Evolutionary conservation across 1,284 basidiomycete genomes (phyloP).

Genomic region (Microbotryum lychnidis-dioicae): DNA sequence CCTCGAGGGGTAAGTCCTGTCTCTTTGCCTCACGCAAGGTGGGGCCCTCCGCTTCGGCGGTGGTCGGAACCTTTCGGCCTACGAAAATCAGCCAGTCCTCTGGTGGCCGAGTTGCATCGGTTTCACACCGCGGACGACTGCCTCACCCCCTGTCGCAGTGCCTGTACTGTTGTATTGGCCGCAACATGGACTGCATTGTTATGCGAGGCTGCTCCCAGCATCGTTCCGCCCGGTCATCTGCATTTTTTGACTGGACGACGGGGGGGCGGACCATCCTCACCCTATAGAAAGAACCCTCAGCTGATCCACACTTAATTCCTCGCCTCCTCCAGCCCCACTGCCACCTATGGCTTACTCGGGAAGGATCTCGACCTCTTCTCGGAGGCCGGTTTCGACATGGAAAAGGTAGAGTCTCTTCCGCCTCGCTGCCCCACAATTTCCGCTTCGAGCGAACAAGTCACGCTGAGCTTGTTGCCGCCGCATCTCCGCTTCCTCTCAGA

Average conservation of each 20-base stretch:
- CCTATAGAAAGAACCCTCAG: neutral
- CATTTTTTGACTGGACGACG: neutral
- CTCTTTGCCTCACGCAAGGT: too few relatives aligned
- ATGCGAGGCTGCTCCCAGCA: neutral
- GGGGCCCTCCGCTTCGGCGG: too few relatives aligned
- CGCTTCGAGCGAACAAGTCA: neutral
- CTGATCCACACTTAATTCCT: neutral
- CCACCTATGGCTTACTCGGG: constrained; percentile 53
- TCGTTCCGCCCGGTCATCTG: too few relatives aligned
- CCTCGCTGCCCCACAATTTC: neutral
- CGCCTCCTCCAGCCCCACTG: neutral
- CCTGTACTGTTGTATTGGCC: neutral
- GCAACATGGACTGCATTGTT: too few relatives aligned
- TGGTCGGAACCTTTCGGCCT: too few relatives aligned
- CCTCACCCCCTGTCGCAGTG: too few relatives aligned
- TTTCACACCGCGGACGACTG: neutral
- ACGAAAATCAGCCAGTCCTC: neutral
- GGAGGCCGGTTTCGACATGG: constrained; percentile 97
- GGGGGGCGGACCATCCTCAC: too few relatives aligned
- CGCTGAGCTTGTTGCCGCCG: too few relatives aligned
- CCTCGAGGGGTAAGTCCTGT: neutral
- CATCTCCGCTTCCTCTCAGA: constrained; percentile 45
- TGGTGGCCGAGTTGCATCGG: neutral
- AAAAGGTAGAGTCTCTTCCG: constrained; percentile 36
- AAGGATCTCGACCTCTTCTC: constrained; percentile 96